Evolutionary conservation across 2,329 filamentous ascomycete species (phyloP), one percentile per base, ranked within the genome.

Genomic region (Pestalotiopsis sp.): DNA sequence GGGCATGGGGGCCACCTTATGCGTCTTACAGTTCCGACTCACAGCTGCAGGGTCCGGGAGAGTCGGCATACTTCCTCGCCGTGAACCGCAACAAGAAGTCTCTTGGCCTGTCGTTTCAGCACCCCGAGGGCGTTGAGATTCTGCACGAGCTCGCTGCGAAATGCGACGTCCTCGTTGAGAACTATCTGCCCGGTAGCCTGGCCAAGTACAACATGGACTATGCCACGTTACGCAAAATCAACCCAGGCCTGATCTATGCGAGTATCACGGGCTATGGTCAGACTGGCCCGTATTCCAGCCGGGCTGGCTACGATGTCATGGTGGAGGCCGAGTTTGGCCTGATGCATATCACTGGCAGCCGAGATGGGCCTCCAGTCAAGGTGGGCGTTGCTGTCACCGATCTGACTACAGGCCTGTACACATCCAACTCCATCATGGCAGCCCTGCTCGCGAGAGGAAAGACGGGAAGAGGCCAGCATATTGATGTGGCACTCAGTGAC

Each of bases 81-180:
- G 96, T 98, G 17, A 98, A 98, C 77, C 93, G 96, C 65, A 99
- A 99, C 83, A 99, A 99, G 79, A 97, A 96, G 79, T 98, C 95
- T 0, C 81, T 99, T 1, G 96, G 90, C 0, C 85, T 99, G 1
- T 98, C 95, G 0, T 99, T 99, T 77, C 93, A 96, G 74, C 90
- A 97, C 75, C 87, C 90, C 36, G 88, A 91, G 1, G 96, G 96
- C 7, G 91, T 97, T 27, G 89, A 93, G 13, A 94, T 99, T 68
- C 85, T 99, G 4, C 95, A 98, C 81, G 90, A 91, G 74, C 88
- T 99, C 0, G 94, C 90, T 1, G 90, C 91, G 70, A 90, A 93
- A 77, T 96, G 93, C 77, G 96, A 99, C 78, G 92, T 99, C 5
- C 85, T 99, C 1, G 96, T 99, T 0, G 96, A 99, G 79, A 99